These are phyloP conservation scores for Voacanga thouarsii DNA, from an alignment of 257 asterid species.

Conservation along the genomic window DNA sequence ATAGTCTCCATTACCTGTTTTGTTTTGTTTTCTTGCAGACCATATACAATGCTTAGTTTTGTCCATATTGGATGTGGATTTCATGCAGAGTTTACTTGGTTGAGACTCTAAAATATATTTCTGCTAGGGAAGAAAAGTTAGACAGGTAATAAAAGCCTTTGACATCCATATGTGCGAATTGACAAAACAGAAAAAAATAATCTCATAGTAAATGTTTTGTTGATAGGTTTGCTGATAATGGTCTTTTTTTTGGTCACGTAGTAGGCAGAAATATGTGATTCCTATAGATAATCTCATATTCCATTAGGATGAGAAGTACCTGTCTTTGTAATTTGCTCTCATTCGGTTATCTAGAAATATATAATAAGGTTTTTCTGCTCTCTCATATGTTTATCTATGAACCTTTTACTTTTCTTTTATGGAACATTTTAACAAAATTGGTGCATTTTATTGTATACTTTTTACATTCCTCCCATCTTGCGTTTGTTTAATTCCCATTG, in stretches of 20 bases:
- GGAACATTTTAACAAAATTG: not conserved
- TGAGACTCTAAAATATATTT: conserved; percentile 69
- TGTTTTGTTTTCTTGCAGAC: no score
- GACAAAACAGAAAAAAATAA: no score
- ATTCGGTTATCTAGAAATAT: not conserved
- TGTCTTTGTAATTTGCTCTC: not conserved
- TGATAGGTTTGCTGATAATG: not conserved
- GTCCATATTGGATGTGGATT: conserved; percentile 91
- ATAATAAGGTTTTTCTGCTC: not conserved
- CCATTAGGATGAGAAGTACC: not conserved
- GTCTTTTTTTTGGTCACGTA: not conserved
- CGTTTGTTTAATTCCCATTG: not conserved
- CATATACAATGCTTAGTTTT: conserved; percentile 64
- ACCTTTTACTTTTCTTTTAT: not conserved
- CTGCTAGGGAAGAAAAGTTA: conserved; percentile 45
- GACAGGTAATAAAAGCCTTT: conserved; percentile 27
- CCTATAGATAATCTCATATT: not conserved
- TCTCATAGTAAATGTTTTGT: no score
- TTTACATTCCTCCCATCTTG: not conserved
- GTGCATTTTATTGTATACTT: not conserved
- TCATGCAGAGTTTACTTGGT: conserved; percentile 87
- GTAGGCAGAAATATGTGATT: not conserved
- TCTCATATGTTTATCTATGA: not conserved
- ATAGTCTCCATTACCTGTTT: no score
- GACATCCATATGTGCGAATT: not conserved